Evolutionary conservation across 1,139 yeast genomes (phyloP), one percentile per base, ranked within the genome.

Genomic region (Candida mesenterica): DNA sequence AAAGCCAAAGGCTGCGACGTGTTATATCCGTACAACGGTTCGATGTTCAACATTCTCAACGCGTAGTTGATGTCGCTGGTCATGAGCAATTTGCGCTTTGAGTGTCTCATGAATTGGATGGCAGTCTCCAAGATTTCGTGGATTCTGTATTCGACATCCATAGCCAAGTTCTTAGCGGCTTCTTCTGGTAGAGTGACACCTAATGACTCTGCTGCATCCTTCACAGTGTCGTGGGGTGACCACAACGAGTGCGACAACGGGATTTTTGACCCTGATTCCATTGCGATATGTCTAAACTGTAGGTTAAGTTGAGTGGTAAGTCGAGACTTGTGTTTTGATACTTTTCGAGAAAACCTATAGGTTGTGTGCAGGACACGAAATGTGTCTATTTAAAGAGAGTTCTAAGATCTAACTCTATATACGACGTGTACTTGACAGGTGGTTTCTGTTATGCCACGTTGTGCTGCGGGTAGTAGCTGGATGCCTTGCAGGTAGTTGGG

Each of bases 141-240:
- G 44, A 94, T 88, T 46, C 98, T 76, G 57, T 94, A 94, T 63
- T 94, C 99, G 20, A 92, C 95, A 59, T 94, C 99, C 98, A 94
- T 92, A 4, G 99, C 98, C 42, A 94, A 68, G 44, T 94, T 88
- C 53, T 88, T 87, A 35, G 96, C 86, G 2, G 94, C 95, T 43
- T 94, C 98, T 42, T 92, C 97, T 15, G 89, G 87, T 31, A 92
- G 65, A 42, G 75, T 82, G 28, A 92, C 73, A 2, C 98, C 98
- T 15, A 92, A 68, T 3, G 89, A 77, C 53, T 92, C 98, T 0
- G 97, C 97, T 13, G 88, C 96, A 66, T 94, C 98, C 53, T 84
- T 84, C 15, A 94, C 96, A 0, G 98, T 94, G 56, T 94, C 98
- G 43, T 87, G 82, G 6, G 98, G 97, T 4, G 97, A 90, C 98